These are phyloP conservation scores for Emmonsiellopsis sp. DNA, from an alignment of 2,329 filamentous ascomycete species.

Conservation along the genomic window DNA sequence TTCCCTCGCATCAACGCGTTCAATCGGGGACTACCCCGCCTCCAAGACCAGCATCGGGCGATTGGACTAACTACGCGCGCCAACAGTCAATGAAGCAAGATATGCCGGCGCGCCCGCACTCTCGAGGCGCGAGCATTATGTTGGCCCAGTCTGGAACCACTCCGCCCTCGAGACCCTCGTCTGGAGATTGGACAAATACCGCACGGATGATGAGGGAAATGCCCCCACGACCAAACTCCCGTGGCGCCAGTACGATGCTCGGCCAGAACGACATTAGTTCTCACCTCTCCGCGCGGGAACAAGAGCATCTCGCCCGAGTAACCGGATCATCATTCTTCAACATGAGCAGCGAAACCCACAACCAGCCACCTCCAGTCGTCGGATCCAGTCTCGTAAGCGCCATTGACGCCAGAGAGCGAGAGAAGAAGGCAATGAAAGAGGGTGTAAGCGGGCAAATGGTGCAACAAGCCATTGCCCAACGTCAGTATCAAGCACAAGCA, in stretches of 20 bases:
- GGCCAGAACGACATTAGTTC: constrained; percentile 42
- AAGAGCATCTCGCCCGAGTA: constrained; percentile 75
- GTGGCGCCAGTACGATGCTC: constrained; percentile 46
- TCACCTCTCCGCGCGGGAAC: constrained; percentile 73
- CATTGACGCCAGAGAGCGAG: constrained; percentile 70
- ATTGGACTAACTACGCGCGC: constrained; percentile 27
- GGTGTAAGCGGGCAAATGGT: constrained; percentile 61
- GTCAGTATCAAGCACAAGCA: constrained; percentile 47
- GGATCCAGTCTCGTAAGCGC: constrained; percentile 63
- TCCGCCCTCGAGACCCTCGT: constrained; percentile 21
- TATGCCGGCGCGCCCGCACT: constrained; percentile 49
- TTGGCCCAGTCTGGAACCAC: constrained; percentile 42
- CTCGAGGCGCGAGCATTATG: constrained; percentile 46
- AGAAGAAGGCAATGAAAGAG: constrained; percentile 61
- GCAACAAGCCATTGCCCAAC: constrained; percentile 61
- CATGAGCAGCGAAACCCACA: constrained; percentile 47
- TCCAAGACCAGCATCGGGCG: constrained; percentile 27
- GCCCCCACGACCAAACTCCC: constrained; percentile 47
- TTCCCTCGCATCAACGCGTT: constrained; percentile 51
- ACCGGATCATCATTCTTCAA: constrained; percentile 69
- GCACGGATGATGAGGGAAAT: constrained; percentile 25
- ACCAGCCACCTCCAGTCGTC: constrained; percentile 37
- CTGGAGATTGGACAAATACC: constrained; percentile 30
- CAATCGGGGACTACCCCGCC: constrained; percentile 42
- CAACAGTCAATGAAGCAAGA: constrained; percentile 26